Conservation (phyloP, 768 basidiomycete genomes). For the Auricularia auricula-judae region DNA sequence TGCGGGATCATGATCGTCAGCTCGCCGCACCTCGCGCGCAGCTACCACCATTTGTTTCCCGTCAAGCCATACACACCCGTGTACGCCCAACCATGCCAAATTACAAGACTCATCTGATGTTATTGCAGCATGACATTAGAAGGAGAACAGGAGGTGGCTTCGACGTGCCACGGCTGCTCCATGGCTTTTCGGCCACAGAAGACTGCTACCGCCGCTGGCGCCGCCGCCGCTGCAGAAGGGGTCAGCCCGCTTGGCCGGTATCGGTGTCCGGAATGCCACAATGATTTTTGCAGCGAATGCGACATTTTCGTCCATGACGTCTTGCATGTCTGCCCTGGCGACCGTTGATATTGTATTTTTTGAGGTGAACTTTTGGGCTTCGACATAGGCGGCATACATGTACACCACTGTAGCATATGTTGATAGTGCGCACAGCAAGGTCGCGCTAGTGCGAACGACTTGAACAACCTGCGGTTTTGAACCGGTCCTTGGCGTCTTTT, state of each 20-base stretch:
- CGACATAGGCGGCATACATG: too few relatives aligned
- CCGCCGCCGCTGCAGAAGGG: slow-evolving; percentile 38
- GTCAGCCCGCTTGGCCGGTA: slow-evolving; percentile 82
- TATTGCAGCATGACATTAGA: slow-evolving; percentile 4
- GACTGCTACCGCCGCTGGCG: slow-evolving; percentile 22
- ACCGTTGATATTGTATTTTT: background rate
- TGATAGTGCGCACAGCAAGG: too few relatives aligned
- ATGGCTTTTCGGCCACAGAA: slow-evolving; percentile 45
- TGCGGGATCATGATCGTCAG: slow-evolving; percentile 97
- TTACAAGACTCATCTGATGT: background rate
- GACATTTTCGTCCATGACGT: slow-evolving; percentile 95
- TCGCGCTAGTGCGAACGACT: too few relatives aligned
- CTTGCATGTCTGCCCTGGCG: slow-evolving; percentile 84
- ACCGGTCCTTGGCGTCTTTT: too few relatives aligned
- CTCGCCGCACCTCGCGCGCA: slow-evolving; percentile 92
- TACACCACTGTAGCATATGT: too few relatives aligned
- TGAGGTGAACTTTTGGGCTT: background rate
- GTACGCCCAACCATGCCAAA: slow-evolving; percentile 37
- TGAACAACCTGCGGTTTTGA: too few relatives aligned
- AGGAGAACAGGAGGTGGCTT: slow-evolving; percentile 15
- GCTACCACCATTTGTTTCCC: slow-evolving; percentile 92
- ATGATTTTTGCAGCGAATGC: slow-evolving; percentile 92
- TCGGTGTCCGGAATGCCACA: slow-evolving; percentile 71
- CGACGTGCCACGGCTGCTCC: slow-evolving; percentile 70
- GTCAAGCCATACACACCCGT: slow-evolving; percentile 76